A percentile compares a stretch with the other conserved stretches of the same genome.
Conservation (phyloP, 441 rosid genomes). For the Aleurites moluccanus region DNA sequence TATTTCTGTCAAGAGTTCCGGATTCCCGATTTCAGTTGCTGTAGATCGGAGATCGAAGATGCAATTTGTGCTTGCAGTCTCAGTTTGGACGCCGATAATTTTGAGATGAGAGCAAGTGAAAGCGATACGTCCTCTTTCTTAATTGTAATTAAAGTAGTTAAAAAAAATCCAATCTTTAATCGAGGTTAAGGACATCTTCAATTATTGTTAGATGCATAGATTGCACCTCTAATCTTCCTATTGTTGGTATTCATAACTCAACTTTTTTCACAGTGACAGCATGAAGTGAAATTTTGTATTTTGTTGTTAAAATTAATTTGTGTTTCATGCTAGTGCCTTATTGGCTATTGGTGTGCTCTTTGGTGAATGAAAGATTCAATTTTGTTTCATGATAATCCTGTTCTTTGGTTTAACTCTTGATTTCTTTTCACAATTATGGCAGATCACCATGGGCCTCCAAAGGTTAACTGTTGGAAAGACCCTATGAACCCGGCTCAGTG, state of each 20-base stretch:
- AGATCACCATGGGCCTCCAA: slow-evolving; percentile 88
- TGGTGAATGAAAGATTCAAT: not conserved
- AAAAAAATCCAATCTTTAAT: slow-evolving; percentile 2
- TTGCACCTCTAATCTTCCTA: too few species aligned
- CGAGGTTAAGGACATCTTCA: not conserved
- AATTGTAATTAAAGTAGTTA: not conserved
- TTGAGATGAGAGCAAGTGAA: not conserved
- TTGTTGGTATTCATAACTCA: too few species aligned
- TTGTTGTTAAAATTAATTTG: too few species aligned
- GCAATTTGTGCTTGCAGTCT: not conserved
- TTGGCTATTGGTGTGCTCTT: not conserved
- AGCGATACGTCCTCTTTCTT: not conserved
- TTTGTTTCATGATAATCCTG: not conserved
- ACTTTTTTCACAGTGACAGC: too few species aligned
- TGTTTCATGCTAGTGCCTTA: not conserved
- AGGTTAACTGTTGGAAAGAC: slow-evolving; percentile 75
- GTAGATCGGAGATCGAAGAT: slow-evolving; percentile 3
- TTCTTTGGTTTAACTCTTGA: not conserved
- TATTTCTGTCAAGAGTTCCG: not conserved
- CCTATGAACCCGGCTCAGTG: slow-evolving; percentile 85
- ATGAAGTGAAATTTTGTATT: too few species aligned
- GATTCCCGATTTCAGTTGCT: not conserved
- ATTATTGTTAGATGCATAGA: not conserved
- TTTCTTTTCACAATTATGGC: slow-evolving; percentile 21
- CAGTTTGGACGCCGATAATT: not conserved